Base-by-base conservation (phyloP, 1,139 yeast species). In the Pichia sp. region DNA sequence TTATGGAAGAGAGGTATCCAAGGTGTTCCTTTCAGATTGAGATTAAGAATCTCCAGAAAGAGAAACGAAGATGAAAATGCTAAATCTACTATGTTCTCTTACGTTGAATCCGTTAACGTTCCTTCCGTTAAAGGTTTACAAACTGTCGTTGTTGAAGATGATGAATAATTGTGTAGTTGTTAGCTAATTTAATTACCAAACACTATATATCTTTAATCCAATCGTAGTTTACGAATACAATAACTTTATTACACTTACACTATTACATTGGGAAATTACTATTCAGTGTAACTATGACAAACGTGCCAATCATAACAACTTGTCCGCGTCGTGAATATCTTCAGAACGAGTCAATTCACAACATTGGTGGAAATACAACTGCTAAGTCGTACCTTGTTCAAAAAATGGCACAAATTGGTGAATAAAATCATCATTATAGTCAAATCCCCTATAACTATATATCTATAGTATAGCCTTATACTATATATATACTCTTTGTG, bases 31-130 rank as follows among this genome's bases (percentile, higher is more conserved):
- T 77, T 75, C 84, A 89, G 96, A 81, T 69, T 93, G 74, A 88
- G 99, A 79, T 80, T 93, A 71, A 89, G 96, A 79, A 89, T 93
- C 75, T 88, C 97, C 54, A 89, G 98, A 86, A 91, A 84, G 91
- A 86, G 97, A 80, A 91, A 91, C 79, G 97, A 93, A 72, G 98
- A 91, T 78, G 98, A 93, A 79, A 91, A 88, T 70, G 97, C 98
- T 66, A 84, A 84, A 82, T 93, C 88, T 77, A 88, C 89, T 73
- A 82, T 93, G 69, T 93, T 86, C 79, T 89, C 98, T 61, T 88
- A 78, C 73, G 98, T 93, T 66, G 97, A 91, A 79, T 93, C 94
- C 66, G 96, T 93, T 67, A 73, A 77, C 65, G 97, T 89, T 64
- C 84, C 96, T 64, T 68, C 94, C 58, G 79, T 86, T 72, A 91